Evolutionary conservation across 2,329 filamentous ascomycete genomes (phyloP).

Genomic region (Dryadomyces sulphureus): DNA sequence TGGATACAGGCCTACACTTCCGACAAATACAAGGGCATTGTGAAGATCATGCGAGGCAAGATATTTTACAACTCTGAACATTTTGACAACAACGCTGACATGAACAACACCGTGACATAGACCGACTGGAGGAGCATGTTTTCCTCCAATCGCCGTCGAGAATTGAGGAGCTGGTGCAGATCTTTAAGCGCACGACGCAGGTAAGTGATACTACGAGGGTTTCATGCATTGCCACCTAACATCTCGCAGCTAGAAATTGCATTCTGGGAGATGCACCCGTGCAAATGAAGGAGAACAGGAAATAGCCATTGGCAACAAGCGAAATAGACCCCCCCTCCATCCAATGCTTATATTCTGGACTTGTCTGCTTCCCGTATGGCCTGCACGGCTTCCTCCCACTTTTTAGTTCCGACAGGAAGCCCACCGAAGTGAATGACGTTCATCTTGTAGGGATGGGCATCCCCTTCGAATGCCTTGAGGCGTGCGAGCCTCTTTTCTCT

Average conservation of each 20-base stretch:
- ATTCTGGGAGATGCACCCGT: constrained; percentile 54
- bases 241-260: constrained; percentile 50
- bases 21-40: constrained; percentile 62
- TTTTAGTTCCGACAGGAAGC: constrained; percentile 34
- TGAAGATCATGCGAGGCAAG: constrained; percentile 54
- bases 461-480: constrained; percentile 92
- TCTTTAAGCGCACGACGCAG: constrained; percentile 80
- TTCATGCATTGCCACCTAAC: neutral
- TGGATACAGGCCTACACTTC: constrained; percentile 87
- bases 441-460: constrained; percentile 76
- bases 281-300: too few species aligned
- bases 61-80: neutral
- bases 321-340: too few species aligned
- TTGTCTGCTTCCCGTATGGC: constrained; percentile 33
- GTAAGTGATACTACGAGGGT: constrained; percentile 23
- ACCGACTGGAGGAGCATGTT: constrained; percentile 52
- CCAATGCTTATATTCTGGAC: constrained; percentile 30
- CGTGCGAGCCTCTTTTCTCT: constrained; percentile 75
- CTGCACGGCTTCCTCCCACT: constrained; percentile 37
- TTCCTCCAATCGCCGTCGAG: constrained; percentile 56
- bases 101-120: constrained; percentile 37
- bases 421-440: constrained; percentile 67
- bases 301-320: too few species aligned
- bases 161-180: constrained; percentile 67
- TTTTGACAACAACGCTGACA: neutral